Evolutionary conservation across 768 basidiomycete genomes (phyloP).

Genomic region (Tricholoma flavovirens): DNA sequence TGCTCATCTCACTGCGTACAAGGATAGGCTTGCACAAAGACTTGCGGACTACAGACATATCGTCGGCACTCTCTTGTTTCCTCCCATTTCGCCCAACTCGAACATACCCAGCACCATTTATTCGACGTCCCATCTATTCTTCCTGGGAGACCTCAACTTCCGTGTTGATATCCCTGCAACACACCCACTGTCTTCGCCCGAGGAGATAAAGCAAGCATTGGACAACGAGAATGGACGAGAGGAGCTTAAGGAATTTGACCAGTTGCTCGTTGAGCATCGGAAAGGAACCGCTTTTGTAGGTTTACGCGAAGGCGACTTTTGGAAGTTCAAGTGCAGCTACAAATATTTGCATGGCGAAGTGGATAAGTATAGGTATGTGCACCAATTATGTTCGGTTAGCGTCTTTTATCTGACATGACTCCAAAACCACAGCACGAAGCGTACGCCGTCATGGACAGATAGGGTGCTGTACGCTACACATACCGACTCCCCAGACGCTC

Average conservation of each 20-base stretch:
- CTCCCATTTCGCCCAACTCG: conserved; percentile 38
- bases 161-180: conserved; percentile 61
- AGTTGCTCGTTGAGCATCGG: conserved; percentile 56
- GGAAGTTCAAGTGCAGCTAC: conserved; percentile 87
- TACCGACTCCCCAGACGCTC: conserved; percentile 52
- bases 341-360: conserved; percentile 81
- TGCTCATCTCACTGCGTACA: conserved; percentile 87
- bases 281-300: conserved; percentile 66
- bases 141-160: conserved; percentile 94
- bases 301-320: conserved; percentile 81
- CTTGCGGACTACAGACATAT: conserved; percentile 80
- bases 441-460: conserved; percentile 91
- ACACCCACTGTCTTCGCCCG: conserved; percentile 37
- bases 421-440: conserved; percentile 42
- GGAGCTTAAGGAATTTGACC: conserved; percentile 65
- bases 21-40: conserved; percentile 54
- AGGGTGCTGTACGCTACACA: conserved; percentile 81
- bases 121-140: conserved; percentile 84
- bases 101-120: conserved; percentile 57
- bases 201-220: conserved; percentile 36
- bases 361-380: conserved; percentile 69
- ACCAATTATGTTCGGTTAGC: neutral
- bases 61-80: conserved; percentile 74
- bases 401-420: conserved; percentile 6
- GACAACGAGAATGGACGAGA: conserved; percentile 49